Evolutionary conservation across 2,329 filamentous ascomycete genomes (phyloP), one percentile per base, ranked within the genome.

Genomic region (Lecanicillium sp.): DNA sequence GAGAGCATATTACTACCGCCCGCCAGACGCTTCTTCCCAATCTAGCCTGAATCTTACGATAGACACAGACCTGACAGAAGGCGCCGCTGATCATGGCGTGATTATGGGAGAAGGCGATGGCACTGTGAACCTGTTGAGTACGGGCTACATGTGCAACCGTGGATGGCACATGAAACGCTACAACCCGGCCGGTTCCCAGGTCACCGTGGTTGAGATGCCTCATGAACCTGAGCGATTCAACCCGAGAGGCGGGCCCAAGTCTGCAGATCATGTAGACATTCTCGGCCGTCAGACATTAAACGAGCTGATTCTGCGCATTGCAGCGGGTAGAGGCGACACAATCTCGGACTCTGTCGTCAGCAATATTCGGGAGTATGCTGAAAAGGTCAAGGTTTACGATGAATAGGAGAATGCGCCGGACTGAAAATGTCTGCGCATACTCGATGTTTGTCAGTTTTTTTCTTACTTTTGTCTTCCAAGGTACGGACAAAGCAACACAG

Each of bases 181-280:
- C 58, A 98, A 98, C 53, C 92, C 92, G 0, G 83, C 87, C 0
- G 80, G 82, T 2, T 74, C 82, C 22, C 78, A 87, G 51, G 68
- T 98, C 45, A 94, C 80, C 29, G 85, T 89, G 1, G 88, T 83
- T 44, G 92, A 98, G 65, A 98, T 98, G 92, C 85, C 82, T 1
- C 92, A 98, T 55, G 89, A 96, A 54, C 92, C 92, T 1, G 90
- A 95, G 51, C 68, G 86, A 14, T 98, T 95, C 59, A 90, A 81
- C 50, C 87, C 92, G 1, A 70, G 92, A 38, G 79, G 79, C 14
- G 79, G 78, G 0, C 75, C 77, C 17, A 78, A 77, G 43, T 79
- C 73, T 44, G 89, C 88, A 12, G 92, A 98, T 55, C 92, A 98
- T 55, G 92, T 98, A 36, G 92, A 98, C 56, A 98, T 98, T 42